Base-by-base conservation (phyloP, 257 asterid genomes). In the Nicotiana knightiana region DNA sequence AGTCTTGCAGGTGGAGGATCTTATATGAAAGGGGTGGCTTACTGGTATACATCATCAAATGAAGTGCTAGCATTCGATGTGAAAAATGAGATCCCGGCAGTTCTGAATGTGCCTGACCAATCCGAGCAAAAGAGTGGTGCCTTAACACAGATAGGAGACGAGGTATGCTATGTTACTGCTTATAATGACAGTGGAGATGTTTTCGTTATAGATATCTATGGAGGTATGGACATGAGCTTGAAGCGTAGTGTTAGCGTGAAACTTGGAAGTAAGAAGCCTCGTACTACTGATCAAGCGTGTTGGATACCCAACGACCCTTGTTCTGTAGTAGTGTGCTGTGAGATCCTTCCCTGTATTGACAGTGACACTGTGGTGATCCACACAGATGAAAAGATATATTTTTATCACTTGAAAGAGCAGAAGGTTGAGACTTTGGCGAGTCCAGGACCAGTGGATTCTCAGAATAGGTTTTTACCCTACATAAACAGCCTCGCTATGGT, bases 11-110 rank as follows among this genome's bases (percentile, higher is more conserved):
- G 78, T 33, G 83, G 9, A 16, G 81, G 89, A 6, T 87, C 81
- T 84, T 91, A 88, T 85, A 80, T 87, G 79, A 85, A 87, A 1
- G 91, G 93, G 26, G 28, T 85, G 8, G 90, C 88, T 10, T 91
- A 88, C 78, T 88, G 91, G 93, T 37, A 30, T 54, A 65, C 91
- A 17, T 46, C 88, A 4, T 6, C 37, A 3, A 43, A 68, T 76
- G 53, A 79, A 37, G 90, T 91, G 57, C 66, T 91, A 62, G 91
- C 90, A 15, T 83, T 87, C 37, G 63, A 88, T 76, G 54, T 84
- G 24, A 37, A 65, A 76, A 76, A 61, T 43, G 89, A 76, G 79
- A 9, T 81, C 12, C 67, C 79, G 9, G 90, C 86, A 76, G 54
- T 86, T 12, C 77, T 91, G 35, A n/a, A 77, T 39, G 32, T 89